phyloP scores from a whole-genome alignment of 2,329 filamentous ascomycete genomes.

The Raffaelea ambrosiae region DNA sequence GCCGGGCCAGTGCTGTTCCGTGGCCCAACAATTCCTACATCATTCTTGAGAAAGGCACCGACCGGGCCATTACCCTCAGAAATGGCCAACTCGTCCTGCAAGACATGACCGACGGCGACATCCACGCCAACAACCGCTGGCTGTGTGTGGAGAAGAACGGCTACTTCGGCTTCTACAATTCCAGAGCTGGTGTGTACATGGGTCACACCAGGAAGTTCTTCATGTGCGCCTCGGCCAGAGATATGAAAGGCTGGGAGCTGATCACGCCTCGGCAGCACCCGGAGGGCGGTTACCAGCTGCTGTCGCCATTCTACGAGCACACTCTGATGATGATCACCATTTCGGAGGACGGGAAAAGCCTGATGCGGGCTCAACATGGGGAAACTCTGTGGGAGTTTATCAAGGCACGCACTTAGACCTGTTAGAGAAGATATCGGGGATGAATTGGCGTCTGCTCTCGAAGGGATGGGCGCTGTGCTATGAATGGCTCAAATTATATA shows the following conservation, averaged over 20 bases:
- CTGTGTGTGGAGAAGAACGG: slow-evolving; percentile 1
- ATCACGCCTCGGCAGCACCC: background rate
- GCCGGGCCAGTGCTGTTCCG: background rate
- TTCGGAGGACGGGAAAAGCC: background rate
- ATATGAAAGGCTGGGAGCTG: background rate
- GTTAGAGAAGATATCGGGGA: too few relatives aligned
- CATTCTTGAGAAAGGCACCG: background rate
- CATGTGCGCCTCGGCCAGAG: background rate
- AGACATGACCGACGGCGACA: background rate
- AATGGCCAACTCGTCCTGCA: too few relatives aligned
- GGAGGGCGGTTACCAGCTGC: background rate
- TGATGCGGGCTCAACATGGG: background rate
- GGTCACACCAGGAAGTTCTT: background rate
- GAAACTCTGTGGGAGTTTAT: slow-evolving; percentile 2
- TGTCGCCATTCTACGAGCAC: background rate
- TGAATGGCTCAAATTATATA: background rate
- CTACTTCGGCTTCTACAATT: slow-evolving; percentile 1
- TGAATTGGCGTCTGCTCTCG: background rate
- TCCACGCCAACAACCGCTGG: background rate
- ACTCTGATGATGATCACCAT: background rate
- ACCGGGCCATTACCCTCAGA: background rate
- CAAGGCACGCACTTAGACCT: too few relatives aligned
- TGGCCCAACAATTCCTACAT: slow-evolving; percentile 1
- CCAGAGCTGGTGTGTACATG: background rate
- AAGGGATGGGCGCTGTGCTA: background rate